phyloP scores from a whole-genome alignment of 2,329 filamentous ascomycete species.

The Penicillium sp. region DNA sequence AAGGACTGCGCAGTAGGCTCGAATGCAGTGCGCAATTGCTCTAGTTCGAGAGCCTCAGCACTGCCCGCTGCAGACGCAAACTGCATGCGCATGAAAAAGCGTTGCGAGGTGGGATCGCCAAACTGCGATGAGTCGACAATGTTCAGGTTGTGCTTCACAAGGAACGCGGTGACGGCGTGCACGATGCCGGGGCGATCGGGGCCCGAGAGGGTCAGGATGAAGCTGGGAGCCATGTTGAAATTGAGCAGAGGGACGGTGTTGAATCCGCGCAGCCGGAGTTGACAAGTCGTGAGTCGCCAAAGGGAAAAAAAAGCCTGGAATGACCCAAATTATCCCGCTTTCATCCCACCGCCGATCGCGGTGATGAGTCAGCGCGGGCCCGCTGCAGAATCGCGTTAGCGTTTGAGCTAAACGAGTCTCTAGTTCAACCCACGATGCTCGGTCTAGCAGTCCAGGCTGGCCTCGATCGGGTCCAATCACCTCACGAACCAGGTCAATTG shows the following conservation, averaged over 20 bases:
- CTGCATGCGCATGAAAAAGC: slow-evolving; percentile 87
- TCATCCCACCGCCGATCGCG: slow-evolving; percentile 5
- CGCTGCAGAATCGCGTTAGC: too few species aligned
- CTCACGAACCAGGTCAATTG: too few species aligned
- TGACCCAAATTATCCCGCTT: slow-evolving; percentile 3
- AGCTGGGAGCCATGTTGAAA: slow-evolving; percentile 49
- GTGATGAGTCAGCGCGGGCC: slow-evolving; percentile 6
- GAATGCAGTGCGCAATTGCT: slow-evolving; percentile 57
- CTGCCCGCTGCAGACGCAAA: slow-evolving; percentile 64
- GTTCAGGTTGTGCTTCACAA: slow-evolving; percentile 71
- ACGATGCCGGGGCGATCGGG: slow-evolving; percentile 83
- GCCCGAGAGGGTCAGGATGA: slow-evolving; percentile 78
- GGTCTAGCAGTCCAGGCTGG: too few species aligned
- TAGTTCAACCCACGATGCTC: too few species aligned
- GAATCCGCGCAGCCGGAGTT: slow-evolving; percentile 17
- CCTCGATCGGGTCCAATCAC: too few species aligned
- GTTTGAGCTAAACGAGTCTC: too few species aligned
- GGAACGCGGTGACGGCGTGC: slow-evolving; percentile 75
- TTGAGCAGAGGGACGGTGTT: slow-evolving; percentile 22
- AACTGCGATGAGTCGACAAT: slow-evolving; percentile 84
- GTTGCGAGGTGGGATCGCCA: slow-evolving; percentile 68
- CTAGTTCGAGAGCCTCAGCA: slow-evolving; percentile 38
- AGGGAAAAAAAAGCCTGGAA: slow-evolving; percentile 2
- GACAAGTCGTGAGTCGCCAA: slow-evolving; percentile 2
- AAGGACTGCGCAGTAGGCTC: slow-evolving; percentile 60